phyloP scores from a whole-genome alignment of 768 basidiomycete genomes.

The Mycena pura region DNA sequence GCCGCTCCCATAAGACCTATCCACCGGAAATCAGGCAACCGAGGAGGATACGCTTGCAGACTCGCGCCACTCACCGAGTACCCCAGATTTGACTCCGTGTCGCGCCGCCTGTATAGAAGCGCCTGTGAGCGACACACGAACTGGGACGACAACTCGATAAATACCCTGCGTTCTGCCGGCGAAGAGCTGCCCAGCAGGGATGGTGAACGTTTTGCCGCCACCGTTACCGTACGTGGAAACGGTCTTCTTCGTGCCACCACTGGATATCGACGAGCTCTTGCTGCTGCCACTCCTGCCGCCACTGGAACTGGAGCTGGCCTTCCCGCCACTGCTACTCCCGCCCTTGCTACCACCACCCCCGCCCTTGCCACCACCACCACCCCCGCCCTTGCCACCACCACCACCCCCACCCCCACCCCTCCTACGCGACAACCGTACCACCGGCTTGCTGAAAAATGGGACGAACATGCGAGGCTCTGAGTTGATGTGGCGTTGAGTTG shows the following conservation, averaged over 20 bases:
- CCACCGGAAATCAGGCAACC: not conserved
- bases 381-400: too few relatives aligned
- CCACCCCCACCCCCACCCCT: too few relatives aligned
- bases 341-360: too few relatives aligned
- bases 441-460: too few relatives aligned
- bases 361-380: too few relatives aligned
- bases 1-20: slow-evolving; percentile 66
- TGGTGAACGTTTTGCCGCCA: slow-evolving; percentile 40
- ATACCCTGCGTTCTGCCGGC: slow-evolving; percentile 44
- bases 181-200: slow-evolving; percentile 53
- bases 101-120: slow-evolving; percentile 52
- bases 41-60: not conserved
- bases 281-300: slow-evolving; percentile 25
- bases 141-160: too few relatives aligned
- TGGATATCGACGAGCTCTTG: not conserved
- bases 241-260: slow-evolving; percentile 25
- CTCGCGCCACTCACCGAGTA: slow-evolving; percentile 40
- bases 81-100: slow-evolving; percentile 53
- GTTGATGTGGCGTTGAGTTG: too few relatives aligned
- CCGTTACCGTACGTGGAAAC: slow-evolving; percentile 37
- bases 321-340: not conserved
- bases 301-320: not conserved
- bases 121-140: not conserved
- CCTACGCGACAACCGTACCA: too few relatives aligned
- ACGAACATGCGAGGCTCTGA: too few relatives aligned